Evolutionary conservation across 2,329 filamentous ascomycete species (phyloP), one percentile per base, ranked within the genome.

Genomic region (Fusarium albosuccineum): DNA sequence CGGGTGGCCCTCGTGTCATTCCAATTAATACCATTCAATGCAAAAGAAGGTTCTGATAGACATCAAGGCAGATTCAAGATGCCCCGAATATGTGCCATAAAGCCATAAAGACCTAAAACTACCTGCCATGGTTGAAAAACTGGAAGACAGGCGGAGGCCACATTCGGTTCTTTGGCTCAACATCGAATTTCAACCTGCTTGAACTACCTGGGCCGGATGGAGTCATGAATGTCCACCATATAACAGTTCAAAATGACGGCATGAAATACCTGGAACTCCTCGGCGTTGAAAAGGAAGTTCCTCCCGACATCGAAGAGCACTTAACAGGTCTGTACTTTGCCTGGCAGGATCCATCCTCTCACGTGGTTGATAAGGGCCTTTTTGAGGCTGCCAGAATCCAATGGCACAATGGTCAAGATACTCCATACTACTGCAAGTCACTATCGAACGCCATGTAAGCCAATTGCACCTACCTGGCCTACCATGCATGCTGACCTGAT

Each of bases 361-460:
- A 73, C 33, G 64, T 73, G 1, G 67, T 74, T 1, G 71, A 74
- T 9, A 57, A 70, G n/a, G 55, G 61, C 4, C 26, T 60, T 1
- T 73, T 73, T 40, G 64, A 67, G 14, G 53, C 51, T 6, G 60
- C 64, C 2, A 70, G 70, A 6, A 22, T 22, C 22, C 30, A 14
- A 51, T 45, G 14, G 13, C 54, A 22, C 16, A 48, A 9, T 1
- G 34, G 44, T 5, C 29, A 60, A 5, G 57, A 57, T 2, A 58
- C 55, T 1, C 59, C 67, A 1, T 73, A 71, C 44, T 74, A 73
- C 34, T 74, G 70, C 0, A 69, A 73, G 42, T 66, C 66, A 0
- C 62, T 74, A 3, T 70, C 63, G 3, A 74, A 73, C 8, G 70
- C 71, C 34, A 74, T 73, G 72, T 68, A 10, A 30, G 46, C 62